Evolutionary conservation across 805 yeast genomes (phyloP), one percentile per base, ranked within the genome.

Genomic region (Kodamaea restingae): DNA sequence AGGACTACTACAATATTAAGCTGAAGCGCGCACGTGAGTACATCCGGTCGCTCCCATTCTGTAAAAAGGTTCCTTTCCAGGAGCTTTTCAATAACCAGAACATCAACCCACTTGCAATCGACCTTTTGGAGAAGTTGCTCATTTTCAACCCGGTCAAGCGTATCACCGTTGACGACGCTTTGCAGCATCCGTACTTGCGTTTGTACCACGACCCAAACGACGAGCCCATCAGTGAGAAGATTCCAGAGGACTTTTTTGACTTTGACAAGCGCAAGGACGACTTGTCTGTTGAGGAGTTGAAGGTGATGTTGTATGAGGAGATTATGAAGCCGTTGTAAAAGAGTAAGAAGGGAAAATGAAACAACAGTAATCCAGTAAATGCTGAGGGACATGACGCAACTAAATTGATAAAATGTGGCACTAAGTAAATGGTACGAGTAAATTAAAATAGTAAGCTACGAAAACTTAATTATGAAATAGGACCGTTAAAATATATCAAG

Each of bases 121-220:
- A 87, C 58, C 67, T 87, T 49, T 65, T 85, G 46, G 75, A 72
- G 43, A 73, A 72, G 48, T 70, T 86, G 54, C 75, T 87, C 45
- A 80, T 75, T 21, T 81, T 81, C 51, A 88, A 86, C 54, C 95
- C 95, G 1, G 56, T 70, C 2, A 71, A 80, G 53, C 68, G 96
- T 48, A 78, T 84, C 40, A 77, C 87, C 2, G 95, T 91, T 3
- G 75, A 72, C 43, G 82, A 83, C 45, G 93, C 95, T 0, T 69
- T 87, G 48, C 71, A 74, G 43, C 96, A 87, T 59, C 88, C 87
- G 36, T 93, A 96, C 86, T 82, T 95, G 60, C 65, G 74, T 38
- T 76, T 85, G 14, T 91, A 93, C 63, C 98, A 91, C 60, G 98
- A 91, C 55, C 95, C 96, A 3, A 78, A 76, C 39, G 98, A 91